Evolutionary conservation across 495 filamentous ascomycete species (phyloP).

Genomic region (Penicillium cataractarum): DNA sequence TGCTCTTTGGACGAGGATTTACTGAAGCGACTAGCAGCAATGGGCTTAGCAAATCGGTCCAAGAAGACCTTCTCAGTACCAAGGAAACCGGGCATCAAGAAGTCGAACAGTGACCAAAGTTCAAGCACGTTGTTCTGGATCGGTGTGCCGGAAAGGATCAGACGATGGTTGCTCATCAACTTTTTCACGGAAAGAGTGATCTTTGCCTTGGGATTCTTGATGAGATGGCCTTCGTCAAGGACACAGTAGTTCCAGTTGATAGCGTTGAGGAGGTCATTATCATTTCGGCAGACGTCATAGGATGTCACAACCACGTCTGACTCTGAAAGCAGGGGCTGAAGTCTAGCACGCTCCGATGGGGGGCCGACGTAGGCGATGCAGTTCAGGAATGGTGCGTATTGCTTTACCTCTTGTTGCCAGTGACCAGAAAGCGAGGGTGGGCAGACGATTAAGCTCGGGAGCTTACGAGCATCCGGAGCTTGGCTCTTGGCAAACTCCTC

Average conservation of each 20-base stretch:
- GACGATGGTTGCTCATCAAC: constrained; percentile 84
- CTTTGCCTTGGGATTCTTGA: constrained; percentile 97
- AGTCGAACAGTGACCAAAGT: constrained; percentile 99
- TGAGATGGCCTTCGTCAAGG: constrained; percentile 95
- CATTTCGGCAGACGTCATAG: constrained; percentile 95
- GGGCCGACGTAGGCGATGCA: constrained; percentile 89
- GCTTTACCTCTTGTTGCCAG: constrained; percentile 96
- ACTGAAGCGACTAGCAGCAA: constrained; percentile 89
- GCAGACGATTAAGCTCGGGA: constrained; percentile 93
- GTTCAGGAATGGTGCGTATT: constrained; percentile 91
- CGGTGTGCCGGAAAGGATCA: constrained; percentile 95
- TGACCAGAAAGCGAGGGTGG: constrained; percentile 97
- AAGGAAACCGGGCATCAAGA: constrained; percentile 97
- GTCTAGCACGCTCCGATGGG: constrained; percentile 71
- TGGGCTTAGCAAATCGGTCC: constrained; percentile 96
- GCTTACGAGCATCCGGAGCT: constrained; percentile 70
- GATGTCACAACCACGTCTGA: constrained; percentile 96
- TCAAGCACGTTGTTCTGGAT: constrained; percentile 99
- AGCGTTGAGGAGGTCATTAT: constrained; percentile 78
- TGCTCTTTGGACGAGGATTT: constrained; percentile 98
- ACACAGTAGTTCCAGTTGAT: constrained; percentile 97
- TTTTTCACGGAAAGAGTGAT: constrained; percentile 89
- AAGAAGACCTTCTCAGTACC: constrained; percentile 98
- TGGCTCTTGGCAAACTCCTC: constrained; percentile 85
- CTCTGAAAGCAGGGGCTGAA: constrained; percentile 66